phyloP scores from a whole-genome alignment of 108 stramenopile species.

The Conticribra guillardii region DNA sequence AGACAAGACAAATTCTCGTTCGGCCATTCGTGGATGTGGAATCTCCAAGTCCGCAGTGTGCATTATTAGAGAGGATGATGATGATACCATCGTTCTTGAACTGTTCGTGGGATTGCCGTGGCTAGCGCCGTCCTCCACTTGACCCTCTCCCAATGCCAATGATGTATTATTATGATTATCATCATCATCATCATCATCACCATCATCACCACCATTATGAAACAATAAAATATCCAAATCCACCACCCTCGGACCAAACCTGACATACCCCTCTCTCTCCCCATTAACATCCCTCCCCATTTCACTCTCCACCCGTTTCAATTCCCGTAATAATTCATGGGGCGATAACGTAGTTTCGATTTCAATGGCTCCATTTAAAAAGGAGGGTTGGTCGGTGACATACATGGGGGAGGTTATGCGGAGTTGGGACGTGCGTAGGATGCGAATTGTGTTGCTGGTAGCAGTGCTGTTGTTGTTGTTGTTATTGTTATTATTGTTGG shows the following conservation, averaged over 20 bases:
- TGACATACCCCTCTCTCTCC: constrained; percentile 19
- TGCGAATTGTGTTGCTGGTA: too few relatives aligned
- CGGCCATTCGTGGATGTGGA: constrained; percentile 88
- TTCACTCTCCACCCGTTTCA: constrained; percentile 72
- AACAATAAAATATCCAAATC: constrained; percentile 90
- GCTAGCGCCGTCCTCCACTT: too few relatives aligned
- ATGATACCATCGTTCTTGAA: too few relatives aligned
- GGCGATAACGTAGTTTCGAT: constrained; percentile 72
- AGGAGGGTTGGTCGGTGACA: constrained; percentile 83
- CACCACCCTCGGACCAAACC: constrained; percentile 88
- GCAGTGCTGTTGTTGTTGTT: too few relatives aligned
- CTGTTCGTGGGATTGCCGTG: too few relatives aligned
- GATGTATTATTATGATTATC: too few relatives aligned
- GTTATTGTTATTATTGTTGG: constrained; percentile 5
- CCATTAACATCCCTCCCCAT: constrained; percentile 66
- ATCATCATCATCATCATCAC: constrained; percentile 13
- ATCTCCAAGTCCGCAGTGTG: constrained; percentile 59
- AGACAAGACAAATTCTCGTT: constrained; percentile 93
- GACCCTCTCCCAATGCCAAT: too few relatives aligned
- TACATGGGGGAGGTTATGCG: constrained; percentile 87
- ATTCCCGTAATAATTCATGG: constrained; percentile 48
- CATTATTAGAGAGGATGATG: constrained; percentile 37
- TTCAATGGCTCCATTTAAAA: constrained; percentile 86
- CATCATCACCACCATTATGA: constrained; percentile 22
- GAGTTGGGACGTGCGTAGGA: constrained; percentile 77